Conservation (phyloP, 2,329 filamentous ascomycete genomes). For the Beauveria pseudobassiana region DNA sequence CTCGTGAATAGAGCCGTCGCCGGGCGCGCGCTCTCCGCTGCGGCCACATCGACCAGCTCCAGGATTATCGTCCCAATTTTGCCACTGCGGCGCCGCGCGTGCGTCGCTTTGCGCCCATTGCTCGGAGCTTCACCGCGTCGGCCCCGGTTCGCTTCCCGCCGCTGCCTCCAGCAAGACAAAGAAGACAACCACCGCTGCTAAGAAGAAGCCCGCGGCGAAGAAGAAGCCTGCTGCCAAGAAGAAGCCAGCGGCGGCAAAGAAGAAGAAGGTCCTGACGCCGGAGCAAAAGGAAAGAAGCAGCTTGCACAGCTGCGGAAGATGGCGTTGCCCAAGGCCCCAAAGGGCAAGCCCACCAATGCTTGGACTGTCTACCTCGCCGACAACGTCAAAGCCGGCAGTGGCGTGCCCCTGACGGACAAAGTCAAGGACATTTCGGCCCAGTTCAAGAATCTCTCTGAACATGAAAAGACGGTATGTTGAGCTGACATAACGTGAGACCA, state of each 20-base stretch:
- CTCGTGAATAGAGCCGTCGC: conserved; percentile 32
- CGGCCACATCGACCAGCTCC: conserved; percentile 16
- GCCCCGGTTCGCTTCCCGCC: conserved; percentile 19
- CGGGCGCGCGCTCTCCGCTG: conserved; percentile 24
- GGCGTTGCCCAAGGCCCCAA: conserved; percentile 35
- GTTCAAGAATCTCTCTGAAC: conserved; percentile 33
- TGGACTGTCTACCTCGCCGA: conserved; percentile 34
- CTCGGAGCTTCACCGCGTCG: conserved; percentile 27
- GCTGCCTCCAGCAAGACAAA: conserved; percentile 17
- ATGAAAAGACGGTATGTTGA: conserved; percentile 37
- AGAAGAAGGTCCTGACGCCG: conserved; percentile 28
- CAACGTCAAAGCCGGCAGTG: conserved; percentile 17
- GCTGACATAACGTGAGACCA: neutral
- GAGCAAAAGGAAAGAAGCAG: conserved; percentile 31
- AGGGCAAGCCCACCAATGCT: conserved; percentile 20
- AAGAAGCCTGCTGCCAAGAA: conserved; percentile 31
- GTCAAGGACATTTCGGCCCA: conserved; percentile 22
- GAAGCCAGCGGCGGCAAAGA: conserved; percentile 21
- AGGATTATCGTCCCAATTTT: conserved; percentile 17
- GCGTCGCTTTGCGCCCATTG: conserved; percentile 15
- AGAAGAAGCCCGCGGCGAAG: conserved; percentile 20
- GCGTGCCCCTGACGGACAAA: conserved; percentile 11
- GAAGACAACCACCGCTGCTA: conserved; percentile 19
- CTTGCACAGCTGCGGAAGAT: conserved; percentile 30
- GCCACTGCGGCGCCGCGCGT: conserved; percentile 14